These are phyloP conservation scores for Gaeumannomyces tritici DNA, from an alignment of 2,329 filamentous ascomycete genomes.

Conservation along the genomic window DNA sequence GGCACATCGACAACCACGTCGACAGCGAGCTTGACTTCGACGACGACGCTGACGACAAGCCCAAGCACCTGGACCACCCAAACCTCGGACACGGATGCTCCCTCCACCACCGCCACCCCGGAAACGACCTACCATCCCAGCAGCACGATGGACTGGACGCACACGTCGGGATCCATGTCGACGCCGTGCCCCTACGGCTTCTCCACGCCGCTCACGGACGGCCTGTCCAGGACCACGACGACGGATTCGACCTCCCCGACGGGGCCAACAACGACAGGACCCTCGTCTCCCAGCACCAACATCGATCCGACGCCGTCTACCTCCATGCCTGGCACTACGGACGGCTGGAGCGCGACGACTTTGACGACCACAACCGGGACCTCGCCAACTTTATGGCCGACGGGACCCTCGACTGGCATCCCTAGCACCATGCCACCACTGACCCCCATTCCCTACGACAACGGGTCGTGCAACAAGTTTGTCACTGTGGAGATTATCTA, in stretches of 20 bases:
- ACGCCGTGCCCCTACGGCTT: background rate
- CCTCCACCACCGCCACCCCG: background rate
- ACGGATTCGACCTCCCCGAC: background rate
- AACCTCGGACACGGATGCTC: background rate
- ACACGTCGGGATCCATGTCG: background rate
- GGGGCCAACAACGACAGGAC: background rate
- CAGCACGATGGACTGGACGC: background rate
- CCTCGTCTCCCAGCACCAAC: background rate
- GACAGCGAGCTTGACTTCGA: background rate
- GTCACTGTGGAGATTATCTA: slow-evolving; percentile 22
- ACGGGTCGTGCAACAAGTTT: slow-evolving; percentile 10
- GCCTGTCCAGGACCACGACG: background rate
- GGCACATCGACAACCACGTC: background rate
- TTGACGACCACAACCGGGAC: background rate
- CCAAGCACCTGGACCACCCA: too few species aligned
- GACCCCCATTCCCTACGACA: background rate
- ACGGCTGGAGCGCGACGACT: background rate
- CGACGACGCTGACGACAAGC: too few species aligned
- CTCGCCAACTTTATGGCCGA: background rate
- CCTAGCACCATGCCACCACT: background rate
- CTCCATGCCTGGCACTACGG: background rate
- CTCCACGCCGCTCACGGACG: background rate
- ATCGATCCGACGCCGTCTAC: background rate
- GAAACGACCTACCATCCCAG: too few species aligned
- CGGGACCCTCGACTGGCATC: background rate